Evolutionary conservation across 1,284 basidiomycete species (phyloP).

Genomic region (Vanrija pseudolonga): DNA sequence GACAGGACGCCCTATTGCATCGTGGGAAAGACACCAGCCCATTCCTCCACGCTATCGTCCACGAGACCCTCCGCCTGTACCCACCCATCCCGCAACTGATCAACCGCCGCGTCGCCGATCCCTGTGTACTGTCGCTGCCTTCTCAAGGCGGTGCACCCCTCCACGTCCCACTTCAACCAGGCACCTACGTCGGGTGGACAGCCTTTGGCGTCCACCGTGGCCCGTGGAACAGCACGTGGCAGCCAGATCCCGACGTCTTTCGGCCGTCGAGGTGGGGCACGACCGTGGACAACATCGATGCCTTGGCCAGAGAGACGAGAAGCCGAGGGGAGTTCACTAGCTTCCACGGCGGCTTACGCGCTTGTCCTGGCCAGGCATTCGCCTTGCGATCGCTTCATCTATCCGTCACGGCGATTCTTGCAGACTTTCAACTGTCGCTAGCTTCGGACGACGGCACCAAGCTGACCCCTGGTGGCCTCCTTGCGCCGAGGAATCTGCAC

Average conservation of each 20-base stretch:
- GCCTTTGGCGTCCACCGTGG: background rate
- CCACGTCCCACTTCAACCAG: background rate
- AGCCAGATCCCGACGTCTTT: background rate
- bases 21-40: background rate
- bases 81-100: constrained; percentile 4
- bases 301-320: background rate
- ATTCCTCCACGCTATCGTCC: background rate
- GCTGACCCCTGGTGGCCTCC: background rate
- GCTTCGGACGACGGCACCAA: background rate
- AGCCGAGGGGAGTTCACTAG: constrained; percentile 1
- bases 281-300: background rate
- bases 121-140: background rate
- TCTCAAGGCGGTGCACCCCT: background rate
- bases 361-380: constrained; percentile 2
- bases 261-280: constrained; percentile 1
- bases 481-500: background rate
- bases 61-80: background rate
- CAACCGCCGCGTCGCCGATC: constrained; percentile 1
- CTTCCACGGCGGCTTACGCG: constrained; percentile 1
- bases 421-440: background rate
- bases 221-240: background rate
- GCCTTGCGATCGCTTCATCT: background rate
- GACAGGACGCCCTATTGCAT: background rate
- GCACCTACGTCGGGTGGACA: constrained; percentile 2
- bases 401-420: background rate